Evolutionary conservation across 495 filamentous ascomycete genomes (phyloP), one percentile per base, ranked within the genome.

Genomic region (Aspergillus affinis): DNA sequence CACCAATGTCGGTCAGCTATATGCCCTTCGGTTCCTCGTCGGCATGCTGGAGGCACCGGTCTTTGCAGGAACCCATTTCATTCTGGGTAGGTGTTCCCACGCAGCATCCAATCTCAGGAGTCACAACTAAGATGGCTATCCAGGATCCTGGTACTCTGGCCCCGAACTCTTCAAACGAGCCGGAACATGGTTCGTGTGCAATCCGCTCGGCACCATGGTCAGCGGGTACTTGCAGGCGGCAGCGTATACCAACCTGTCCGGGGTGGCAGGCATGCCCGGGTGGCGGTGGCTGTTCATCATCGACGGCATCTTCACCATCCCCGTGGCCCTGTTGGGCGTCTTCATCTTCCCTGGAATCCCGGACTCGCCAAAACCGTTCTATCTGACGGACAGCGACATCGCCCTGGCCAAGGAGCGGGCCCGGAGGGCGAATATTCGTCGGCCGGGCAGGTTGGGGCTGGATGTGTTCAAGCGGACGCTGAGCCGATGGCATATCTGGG

Each of bases 21-120:
- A 85, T 48, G 82, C 76, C 6, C 61, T 86, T 26, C 73, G 82
- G 9, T 82, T 85, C 61, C 72, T 86, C 19, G 79, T 86, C 21
- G 83, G 81, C 0, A 70, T 70, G 67, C 61, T 75, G 1, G 72
- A 75, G 57, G 72, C 72, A 2, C 72, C 72, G 12, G 74, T 84
- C 0, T 78, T 82, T 19, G 84, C 73, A 0, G 73, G 69, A 45
- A 76, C 72, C 0, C 73, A 76, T 63, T 76, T 76, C 47, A 71
- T 75, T n/a, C 68, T 75, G 0, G 72, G 72, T 75, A 53, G 20
- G 65, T 46, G 2, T 26, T 26, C 23, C 23, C 23, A 26, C 23
- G 4, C 23, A 26, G 23, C 23, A 26, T 26, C 23, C 4, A 26
- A 26, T 26, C 23, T 26, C 23, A 26, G 23, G 23, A 26, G 4